phyloP scores from a whole-genome alignment of 2,329 filamentous ascomycete genomes.

The Fusarium equiseti region DNA sequence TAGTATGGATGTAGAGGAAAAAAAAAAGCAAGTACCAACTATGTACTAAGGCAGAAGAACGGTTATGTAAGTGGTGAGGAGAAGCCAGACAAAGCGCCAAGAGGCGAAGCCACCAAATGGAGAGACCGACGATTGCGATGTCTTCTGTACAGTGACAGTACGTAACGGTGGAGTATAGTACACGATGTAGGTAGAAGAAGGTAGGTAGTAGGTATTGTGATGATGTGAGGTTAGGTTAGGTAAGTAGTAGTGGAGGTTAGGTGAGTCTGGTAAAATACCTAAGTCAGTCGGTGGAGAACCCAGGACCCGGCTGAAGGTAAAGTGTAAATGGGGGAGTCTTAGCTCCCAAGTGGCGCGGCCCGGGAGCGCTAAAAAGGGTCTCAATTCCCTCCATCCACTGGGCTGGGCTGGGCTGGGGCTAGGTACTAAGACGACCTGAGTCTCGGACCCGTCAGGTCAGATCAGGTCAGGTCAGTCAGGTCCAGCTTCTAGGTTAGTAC shows the following conservation, averaged over 20 bases:
- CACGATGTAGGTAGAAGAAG: neutral
- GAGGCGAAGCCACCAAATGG: slow-evolving; percentile 38
- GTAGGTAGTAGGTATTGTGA: neutral
- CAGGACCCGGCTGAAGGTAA: slow-evolving; percentile 42
- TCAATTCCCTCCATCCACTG: slow-evolving; percentile 17
- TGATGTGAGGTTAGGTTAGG: neutral
- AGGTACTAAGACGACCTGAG: neutral
- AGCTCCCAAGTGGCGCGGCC: slow-evolving; percentile 39
- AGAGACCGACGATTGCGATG: slow-evolving; percentile 32
- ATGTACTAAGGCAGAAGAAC: neutral
- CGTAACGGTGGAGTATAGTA: neutral
- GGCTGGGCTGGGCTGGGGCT: neutral
- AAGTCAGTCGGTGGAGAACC: slow-evolving; percentile 40
- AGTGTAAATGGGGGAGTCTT: slow-evolving; percentile 36
- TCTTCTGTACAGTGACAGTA: neutral
- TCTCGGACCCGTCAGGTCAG: slow-evolving; percentile 9
- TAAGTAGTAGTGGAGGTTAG: neutral
- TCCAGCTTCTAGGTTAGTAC: slow-evolving; percentile 9
- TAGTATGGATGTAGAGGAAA: neutral
- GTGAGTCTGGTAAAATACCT: neutral
- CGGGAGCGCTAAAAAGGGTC: slow-evolving; percentile 40
- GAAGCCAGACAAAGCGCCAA: slow-evolving; percentile 1
- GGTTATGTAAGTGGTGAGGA: neutral
- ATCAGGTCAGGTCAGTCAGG: neutral
- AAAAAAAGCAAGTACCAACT: slow-evolving; percentile 4